These are phyloP conservation scores for Auriculariales sp. DNA, from an alignment of 768 basidiomycete species.

Conservation along the genomic window DNA sequence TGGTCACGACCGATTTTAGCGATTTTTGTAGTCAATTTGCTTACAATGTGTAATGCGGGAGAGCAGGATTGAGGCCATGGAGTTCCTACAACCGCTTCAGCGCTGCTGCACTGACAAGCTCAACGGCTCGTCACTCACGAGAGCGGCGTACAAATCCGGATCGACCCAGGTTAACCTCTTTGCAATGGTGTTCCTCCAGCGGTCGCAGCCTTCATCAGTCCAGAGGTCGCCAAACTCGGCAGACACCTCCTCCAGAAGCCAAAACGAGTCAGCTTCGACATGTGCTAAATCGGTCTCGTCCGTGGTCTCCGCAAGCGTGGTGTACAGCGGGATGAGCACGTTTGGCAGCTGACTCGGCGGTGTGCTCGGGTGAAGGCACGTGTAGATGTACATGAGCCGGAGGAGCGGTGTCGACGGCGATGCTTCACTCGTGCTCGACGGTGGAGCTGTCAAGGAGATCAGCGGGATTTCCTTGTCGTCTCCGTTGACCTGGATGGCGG, in stretches of 20 bases:
- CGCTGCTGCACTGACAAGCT: too few species aligned
- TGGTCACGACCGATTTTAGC: neutral
- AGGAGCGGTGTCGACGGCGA: slow-evolving; percentile 36
- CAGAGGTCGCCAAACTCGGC: slow-evolving; percentile 64
- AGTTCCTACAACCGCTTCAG: slow-evolving; percentile 35
- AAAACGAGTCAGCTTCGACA: slow-evolving; percentile 69
- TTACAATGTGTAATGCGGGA: slow-evolving; percentile 73
- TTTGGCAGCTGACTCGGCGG: slow-evolving; percentile 55
- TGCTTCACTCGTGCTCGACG: slow-evolving; percentile 42
- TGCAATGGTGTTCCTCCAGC: slow-evolving; percentile 51
- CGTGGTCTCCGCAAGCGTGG: slow-evolving; percentile 43
- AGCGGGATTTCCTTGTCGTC: slow-evolving; percentile 9
- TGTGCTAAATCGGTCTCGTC: slow-evolving; percentile 47
- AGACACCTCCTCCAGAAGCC: slow-evolving; percentile 63
- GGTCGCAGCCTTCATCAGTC: slow-evolving; percentile 43
- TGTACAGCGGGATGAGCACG: slow-evolving; percentile 54
- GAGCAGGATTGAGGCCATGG: slow-evolving; percentile 51
- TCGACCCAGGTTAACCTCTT: slow-evolving; percentile 50
- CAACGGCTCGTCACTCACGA: too few species aligned
- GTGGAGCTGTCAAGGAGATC: slow-evolving; percentile 25
- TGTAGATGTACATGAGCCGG: slow-evolving; percentile 59
- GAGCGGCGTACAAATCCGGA: slow-evolving; percentile 36
- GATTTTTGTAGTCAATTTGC: slow-evolving; percentile 17
- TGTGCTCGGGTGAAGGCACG: slow-evolving; percentile 55
- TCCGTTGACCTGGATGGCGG: slow-evolving; percentile 1